phyloP scores from a whole-genome alignment of 768 basidiomycete genomes.

The Collybiopsis confluens region DNA sequence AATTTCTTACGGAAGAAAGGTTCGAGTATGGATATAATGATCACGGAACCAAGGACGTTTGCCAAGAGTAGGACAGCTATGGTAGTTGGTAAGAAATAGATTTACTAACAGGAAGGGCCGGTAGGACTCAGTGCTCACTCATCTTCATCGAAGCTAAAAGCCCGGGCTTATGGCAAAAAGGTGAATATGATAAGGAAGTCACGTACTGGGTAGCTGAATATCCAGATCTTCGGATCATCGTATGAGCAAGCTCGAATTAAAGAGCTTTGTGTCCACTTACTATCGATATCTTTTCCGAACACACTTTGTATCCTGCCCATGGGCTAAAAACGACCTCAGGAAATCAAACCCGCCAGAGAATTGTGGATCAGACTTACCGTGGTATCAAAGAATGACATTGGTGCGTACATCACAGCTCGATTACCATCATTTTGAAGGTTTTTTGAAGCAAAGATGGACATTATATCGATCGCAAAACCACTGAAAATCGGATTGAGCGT shows the following conservation, averaged over 20 bases:
- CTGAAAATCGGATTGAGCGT: constrained; percentile 22
- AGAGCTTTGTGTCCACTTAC: constrained; percentile 32
- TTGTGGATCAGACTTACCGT: constrained; percentile 31
- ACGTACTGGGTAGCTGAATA: constrained; percentile 53
- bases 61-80: constrained; percentile 49
- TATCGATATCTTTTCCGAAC: constrained; percentile 66
- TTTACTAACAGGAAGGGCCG: background rate
- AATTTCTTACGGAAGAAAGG: constrained; percentile 53
- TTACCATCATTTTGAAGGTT: constrained; percentile 59
- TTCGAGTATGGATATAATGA: constrained; percentile 55
- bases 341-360: background rate
- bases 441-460: constrained; percentile 56
- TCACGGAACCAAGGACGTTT: constrained; percentile 45
- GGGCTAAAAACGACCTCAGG: constrained; percentile 30
- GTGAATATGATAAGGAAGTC: background rate
- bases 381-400: constrained; percentile 77
- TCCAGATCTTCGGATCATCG: constrained; percentile 40
- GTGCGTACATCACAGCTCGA: constrained; percentile 58
- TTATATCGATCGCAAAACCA: constrained; percentile 48
- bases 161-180: background rate
- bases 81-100: background rate
- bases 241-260: background rate
- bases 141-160: constrained; percentile 50
- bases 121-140: constrained; percentile 40
- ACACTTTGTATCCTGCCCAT: too few species aligned